phyloP scores from a whole-genome alignment of 2,329 filamentous ascomycete species.

The Ambrosiella beaveri region DNA sequence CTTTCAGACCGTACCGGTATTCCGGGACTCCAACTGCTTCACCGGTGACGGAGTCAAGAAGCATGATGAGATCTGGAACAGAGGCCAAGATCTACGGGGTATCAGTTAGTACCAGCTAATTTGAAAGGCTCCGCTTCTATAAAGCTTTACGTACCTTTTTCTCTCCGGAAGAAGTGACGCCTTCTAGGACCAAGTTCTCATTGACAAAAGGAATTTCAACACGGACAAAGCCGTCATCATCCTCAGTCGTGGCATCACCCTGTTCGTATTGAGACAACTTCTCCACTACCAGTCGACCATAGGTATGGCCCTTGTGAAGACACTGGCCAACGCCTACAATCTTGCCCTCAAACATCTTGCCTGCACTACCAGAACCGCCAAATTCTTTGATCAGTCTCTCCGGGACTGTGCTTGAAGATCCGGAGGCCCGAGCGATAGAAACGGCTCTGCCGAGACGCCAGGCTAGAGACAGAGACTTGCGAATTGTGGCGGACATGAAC shows the following conservation, averaged over 20 bases:
- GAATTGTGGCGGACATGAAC: slow-evolving; percentile 20
- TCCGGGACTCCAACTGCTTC: slow-evolving; percentile 23
- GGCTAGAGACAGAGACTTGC: slow-evolving; percentile 22
- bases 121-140: not conserved
- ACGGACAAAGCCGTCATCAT: not conserved
- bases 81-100: slow-evolving; percentile 19
- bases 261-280: slow-evolving; percentile 23
- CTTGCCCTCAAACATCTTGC: slow-evolving; percentile 18
- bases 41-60: slow-evolving; percentile 23
- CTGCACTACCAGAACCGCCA: slow-evolving; percentile 19
- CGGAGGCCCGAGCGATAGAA: slow-evolving; percentile 25
- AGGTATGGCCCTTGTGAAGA: slow-evolving; percentile 10
- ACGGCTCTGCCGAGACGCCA: slow-evolving; percentile 34
- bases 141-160: slow-evolving; percentile 14
- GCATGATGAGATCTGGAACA: slow-evolving; percentile 26
- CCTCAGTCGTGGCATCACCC: slow-evolving; percentile 16
- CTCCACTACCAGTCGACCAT: slow-evolving; percentile 25
- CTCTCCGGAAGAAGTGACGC: slow-evolving; percentile 14
- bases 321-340: slow-evolving; percentile 14
- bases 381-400: slow-evolving; percentile 23
- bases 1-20: slow-evolving; percentile 15
- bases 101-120: not conserved
- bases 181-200: slow-evolving; percentile 32
- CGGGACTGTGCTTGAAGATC: slow-evolving; percentile 25
- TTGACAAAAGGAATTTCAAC: slow-evolving; percentile 40